Percentiles rank a stretch among this genome's conserved stretches.
Evolutionary conservation across 2,329 filamentous ascomycete genomes (phyloP).

Genomic region (Tolypocladium pustulatum): DNA sequence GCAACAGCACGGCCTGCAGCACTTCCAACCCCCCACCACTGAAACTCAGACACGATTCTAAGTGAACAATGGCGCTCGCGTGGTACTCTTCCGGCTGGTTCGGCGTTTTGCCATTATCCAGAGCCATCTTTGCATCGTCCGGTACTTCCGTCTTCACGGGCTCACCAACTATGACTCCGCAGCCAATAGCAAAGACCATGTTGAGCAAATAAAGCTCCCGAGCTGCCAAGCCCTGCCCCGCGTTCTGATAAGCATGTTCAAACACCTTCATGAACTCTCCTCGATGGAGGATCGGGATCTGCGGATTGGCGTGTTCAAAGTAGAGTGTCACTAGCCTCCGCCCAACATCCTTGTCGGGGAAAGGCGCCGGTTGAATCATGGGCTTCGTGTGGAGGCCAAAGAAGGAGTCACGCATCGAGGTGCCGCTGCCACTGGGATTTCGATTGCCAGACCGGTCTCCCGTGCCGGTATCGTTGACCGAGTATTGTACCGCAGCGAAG

Average conservation of each 20-base stretch:
- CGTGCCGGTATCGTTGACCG: constrained; percentile 45
- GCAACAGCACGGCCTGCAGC: constrained; percentile 79
- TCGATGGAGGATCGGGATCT: constrained; percentile 85
- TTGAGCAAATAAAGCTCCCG: constrained; percentile 89
- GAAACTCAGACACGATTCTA: constrained; percentile 76
- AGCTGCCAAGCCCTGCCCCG: constrained; percentile 56
- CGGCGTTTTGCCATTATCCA: constrained; percentile 27
- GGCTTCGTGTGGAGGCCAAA: constrained; percentile 92
- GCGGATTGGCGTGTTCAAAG: constrained; percentile 92
- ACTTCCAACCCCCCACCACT: constrained; percentile 88
- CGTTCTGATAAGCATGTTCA: constrained; percentile 65
- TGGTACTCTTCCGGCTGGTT: constrained; percentile 91
- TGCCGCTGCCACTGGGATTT: constrained; percentile 35
- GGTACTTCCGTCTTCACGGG: constrained; percentile 36
- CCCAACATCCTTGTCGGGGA: constrained; percentile 69
- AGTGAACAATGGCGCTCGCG: constrained; percentile 82
- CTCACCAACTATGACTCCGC: constrained; percentile 77
- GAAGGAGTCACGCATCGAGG: constrained; percentile 89
- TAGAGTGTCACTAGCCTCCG: constrained; percentile 68
- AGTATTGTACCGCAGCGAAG: constrained; percentile 80
- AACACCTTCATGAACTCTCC: constrained; percentile 85
- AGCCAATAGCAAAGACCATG: constrained; percentile 94
- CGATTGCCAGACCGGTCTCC: constrained; percentile 14
- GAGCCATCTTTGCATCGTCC: constrained; percentile 15
- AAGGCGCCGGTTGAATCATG: constrained; percentile 73